phyloP scores from a whole-genome alignment of 1,284 basidiomycete species.

The Ceratobasidium sp. region DNA sequence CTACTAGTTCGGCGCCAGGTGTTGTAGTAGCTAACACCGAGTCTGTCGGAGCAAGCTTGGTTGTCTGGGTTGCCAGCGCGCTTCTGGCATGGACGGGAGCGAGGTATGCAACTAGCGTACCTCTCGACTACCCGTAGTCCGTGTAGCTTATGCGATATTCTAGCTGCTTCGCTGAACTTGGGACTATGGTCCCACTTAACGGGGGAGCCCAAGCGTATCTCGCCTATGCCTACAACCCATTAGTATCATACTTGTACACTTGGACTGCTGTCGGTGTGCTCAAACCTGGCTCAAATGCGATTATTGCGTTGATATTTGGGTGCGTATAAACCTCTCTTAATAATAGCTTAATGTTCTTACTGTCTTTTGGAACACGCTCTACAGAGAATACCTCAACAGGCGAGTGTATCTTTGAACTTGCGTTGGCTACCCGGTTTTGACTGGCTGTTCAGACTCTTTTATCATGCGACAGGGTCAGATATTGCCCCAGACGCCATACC shows the following conservation, averaged over 20 bases:
- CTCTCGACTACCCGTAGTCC: not conserved
- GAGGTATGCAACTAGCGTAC: conserved; percentile 47
- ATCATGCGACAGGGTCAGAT: conserved; percentile 66
- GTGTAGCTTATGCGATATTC: conserved; percentile 5
- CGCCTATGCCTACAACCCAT: conserved; percentile 85
- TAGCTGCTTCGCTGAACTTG: conserved; percentile 87
- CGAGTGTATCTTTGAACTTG: not conserved
- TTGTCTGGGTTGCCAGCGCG: conserved; percentile 81
- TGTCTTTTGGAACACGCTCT: conserved; percentile 61
- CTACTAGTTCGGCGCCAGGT: conserved; percentile 81
- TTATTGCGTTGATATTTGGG: conserved; percentile 63
- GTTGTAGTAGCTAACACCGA: conserved; percentile 87
- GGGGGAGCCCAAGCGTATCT: conserved; percentile 93
- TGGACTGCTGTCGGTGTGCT: conserved; percentile 91
- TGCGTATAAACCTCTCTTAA: conserved; percentile 50
- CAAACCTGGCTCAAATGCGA: conserved; percentile 70
- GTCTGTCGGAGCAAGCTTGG: conserved; percentile 81
- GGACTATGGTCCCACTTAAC: conserved; percentile 81
- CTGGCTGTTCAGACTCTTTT: conserved; percentile 61
- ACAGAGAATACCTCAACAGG: conserved; percentile 79
- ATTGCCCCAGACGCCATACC: conserved; percentile 80
- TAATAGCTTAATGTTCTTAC: conserved; percentile 67
- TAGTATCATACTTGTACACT: conserved; percentile 84
- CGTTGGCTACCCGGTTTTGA: not conserved
- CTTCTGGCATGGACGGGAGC: conserved; percentile 92